Percentiles rank a stretch among this genome's conserved stretches.
phyloP scores from a whole-genome alignment of 768 basidiomycete species.

The Mycena rosella region DNA sequence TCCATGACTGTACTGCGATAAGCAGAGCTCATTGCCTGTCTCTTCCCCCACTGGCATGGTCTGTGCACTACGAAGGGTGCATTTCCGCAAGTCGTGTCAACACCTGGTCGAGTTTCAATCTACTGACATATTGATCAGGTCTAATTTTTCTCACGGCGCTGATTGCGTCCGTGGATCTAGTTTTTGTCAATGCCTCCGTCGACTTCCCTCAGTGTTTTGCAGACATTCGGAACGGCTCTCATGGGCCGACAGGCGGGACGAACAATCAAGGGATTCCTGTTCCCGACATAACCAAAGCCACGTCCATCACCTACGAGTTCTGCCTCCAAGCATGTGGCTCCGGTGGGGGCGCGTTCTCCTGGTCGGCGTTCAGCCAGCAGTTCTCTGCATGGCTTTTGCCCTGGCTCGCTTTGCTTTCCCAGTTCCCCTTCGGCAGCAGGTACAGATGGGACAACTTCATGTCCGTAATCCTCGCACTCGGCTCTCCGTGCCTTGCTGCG shows the following conservation, averaged over 20 bases:
- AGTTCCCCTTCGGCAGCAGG: constrained; percentile 60
- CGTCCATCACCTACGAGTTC: constrained; percentile 46
- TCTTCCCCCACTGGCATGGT: too few species aligned
- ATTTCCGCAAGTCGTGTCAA: neutral
- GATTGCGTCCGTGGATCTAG: neutral
- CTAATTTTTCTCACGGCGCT: neutral
- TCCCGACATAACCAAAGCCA: constrained; percentile 39
- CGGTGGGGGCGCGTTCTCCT: constrained; percentile 33
- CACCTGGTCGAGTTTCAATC: neutral
- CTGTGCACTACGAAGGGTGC: too few species aligned
- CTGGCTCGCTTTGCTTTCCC: constrained; percentile 61
- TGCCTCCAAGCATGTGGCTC: constrained; percentile 44
- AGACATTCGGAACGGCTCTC: constrained; percentile 33
- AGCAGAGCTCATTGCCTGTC: too few species aligned
- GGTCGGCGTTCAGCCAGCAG: constrained; percentile 52
- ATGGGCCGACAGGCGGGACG: constrained; percentile 38
- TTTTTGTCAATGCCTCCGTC: constrained; percentile 18
- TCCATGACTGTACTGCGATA: too few species aligned
- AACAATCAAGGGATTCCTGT: constrained; percentile 45
- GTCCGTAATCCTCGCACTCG: constrained; percentile 57
- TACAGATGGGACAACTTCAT: constrained; percentile 55
- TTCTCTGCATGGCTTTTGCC: constrained; percentile 62
- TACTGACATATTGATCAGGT: neutral
- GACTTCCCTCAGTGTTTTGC: constrained; percentile 41
- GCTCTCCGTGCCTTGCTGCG: constrained; percentile 58